Evolutionary conservation across 2,329 filamentous ascomycete genomes (phyloP).

Genomic region (Trichoderma lentiforme): DNA sequence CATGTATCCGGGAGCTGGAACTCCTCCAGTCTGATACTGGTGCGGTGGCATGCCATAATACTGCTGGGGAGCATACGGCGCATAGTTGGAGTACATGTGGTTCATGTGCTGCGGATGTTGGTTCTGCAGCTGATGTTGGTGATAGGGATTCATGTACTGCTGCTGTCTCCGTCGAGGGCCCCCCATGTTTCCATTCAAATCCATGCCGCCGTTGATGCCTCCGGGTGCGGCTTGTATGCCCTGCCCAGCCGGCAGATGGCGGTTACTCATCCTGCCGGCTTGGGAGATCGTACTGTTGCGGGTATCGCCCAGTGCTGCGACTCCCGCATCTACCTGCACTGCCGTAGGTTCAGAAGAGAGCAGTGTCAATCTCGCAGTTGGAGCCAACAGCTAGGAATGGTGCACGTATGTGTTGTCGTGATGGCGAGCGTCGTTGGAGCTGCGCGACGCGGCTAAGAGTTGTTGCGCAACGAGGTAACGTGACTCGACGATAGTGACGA

Average conservation of each 20-base stretch:
- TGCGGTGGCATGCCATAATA: conserved; percentile 54
- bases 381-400: not conserved
- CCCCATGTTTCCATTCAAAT: conserved; percentile 25
- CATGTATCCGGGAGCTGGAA: conserved; percentile 46
- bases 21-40: conserved; percentile 53
- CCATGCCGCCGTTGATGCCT: conserved; percentile 34
- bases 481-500: not conserved
- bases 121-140: conserved; percentile 20
- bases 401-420: not conserved
- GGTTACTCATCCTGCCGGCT: conserved; percentile 73
- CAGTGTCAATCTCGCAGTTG: not conserved
- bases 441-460: conserved; percentile 10
- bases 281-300: conserved; percentile 43
- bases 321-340: conserved; percentile 29
- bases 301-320: conserved; percentile 36
- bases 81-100: conserved; percentile 50
- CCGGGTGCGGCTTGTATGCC: conserved; percentile 49
- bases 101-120: conserved; percentile 23
- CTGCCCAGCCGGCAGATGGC: conserved; percentile 75
- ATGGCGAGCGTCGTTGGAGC: not conserved
- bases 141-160: conserved; percentile 39
- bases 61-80: conserved; percentile 45
- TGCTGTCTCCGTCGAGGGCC: conserved; percentile 38
- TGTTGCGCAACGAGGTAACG: conserved; percentile 12
- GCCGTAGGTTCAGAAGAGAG: not conserved